Percentiles rank a stretch among this genome's conserved stretches.
Conservation (phyloP, 371 early-diverging fungal genomes). For the Mycotypha africana region DNA sequence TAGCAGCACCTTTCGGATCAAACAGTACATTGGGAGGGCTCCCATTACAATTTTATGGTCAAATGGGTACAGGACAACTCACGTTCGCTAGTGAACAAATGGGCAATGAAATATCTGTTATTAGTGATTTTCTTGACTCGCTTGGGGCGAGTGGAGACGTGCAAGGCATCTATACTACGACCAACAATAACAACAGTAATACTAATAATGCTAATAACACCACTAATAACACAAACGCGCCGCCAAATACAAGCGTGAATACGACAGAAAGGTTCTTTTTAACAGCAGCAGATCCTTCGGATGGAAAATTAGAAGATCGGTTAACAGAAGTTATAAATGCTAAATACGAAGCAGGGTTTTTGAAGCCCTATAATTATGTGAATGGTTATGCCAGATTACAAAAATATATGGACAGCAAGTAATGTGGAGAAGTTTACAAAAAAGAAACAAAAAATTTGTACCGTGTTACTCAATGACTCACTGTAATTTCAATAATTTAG, state of each 20-base stretch:
- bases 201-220: too few species aligned
- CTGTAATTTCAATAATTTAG: too few species aligned
- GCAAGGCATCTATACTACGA: conserved; percentile 17
- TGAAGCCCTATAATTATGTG: conserved; percentile 93
- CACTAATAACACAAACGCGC: conserved; percentile 12
- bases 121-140: conserved; percentile 68
- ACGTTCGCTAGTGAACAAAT: conserved; percentile 75
- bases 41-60: conserved; percentile 39
- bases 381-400: conserved; percentile 87
- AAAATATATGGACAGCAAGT: conserved; percentile 85
- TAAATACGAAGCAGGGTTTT: conserved; percentile 89
- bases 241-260: conserved; percentile 18
- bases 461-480: too few species aligned
- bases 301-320: conserved; percentile 77
- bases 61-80: conserved; percentile 53
- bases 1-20: conserved; percentile 8
- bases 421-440: conserved; percentile 7
- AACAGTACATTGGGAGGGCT: conserved; percentile 32
- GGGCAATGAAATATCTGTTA: conserved; percentile 79
- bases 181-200: conserved; percentile 9
- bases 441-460: background rate
- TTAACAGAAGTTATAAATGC: conserved; percentile 86
- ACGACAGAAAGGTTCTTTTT: conserved; percentile 74
- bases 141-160: conserved; percentile 35
- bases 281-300: conserved; percentile 85